Conservation (phyloP, 2,329 filamentous ascomycete species). For the Ophiostoma australiae region DNA sequence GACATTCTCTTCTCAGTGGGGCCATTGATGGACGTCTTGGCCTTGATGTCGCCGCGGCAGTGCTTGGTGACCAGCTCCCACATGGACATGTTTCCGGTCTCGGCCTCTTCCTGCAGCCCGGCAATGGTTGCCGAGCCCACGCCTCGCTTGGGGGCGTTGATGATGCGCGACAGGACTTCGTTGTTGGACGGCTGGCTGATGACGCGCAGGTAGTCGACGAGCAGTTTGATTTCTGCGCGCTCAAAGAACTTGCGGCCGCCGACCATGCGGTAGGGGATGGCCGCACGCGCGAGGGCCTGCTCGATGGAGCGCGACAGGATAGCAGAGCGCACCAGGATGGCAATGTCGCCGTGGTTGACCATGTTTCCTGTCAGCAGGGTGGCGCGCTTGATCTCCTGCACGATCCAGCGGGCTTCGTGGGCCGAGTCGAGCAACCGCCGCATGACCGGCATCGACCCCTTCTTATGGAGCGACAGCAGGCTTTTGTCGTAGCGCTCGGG, state of each 20-base stretch:
- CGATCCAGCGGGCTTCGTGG: conserved; percentile 81
- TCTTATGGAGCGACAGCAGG: conserved; percentile 72
- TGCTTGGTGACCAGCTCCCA: conserved; percentile 66
- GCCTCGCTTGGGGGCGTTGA: conserved; percentile 77
- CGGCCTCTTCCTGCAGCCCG: conserved; percentile 69
- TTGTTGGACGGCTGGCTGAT: conserved; percentile 82
- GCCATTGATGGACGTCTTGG: conserved; percentile 45
- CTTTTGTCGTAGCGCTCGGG: conserved; percentile 71
- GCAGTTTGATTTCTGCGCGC: conserved; percentile 76
- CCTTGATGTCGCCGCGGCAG: conserved; percentile 45
- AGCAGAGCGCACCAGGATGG: conserved; percentile 81
- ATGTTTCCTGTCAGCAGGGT: conserved; percentile 67
- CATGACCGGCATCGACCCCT: conserved; percentile 75
- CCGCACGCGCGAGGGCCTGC: conserved; percentile 69
- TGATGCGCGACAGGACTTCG: conserved; percentile 74
- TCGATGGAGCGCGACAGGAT: conserved; percentile 82
- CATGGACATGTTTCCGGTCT: conserved; percentile 61
- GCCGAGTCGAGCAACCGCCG: conserved; percentile 65
- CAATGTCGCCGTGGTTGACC: conserved; percentile 70
- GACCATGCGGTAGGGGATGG: conserved; percentile 88
- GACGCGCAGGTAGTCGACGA: conserved; percentile 83
- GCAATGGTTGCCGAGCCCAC: conserved; percentile 77
- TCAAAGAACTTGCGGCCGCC: conserved; percentile 90
- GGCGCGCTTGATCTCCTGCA: conserved; percentile 71
- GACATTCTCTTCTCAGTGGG: conserved; percentile 12